Evolutionary conservation across 192 early-diverging fungal genomes (phyloP), one percentile per base, ranked within the genome.

Genomic region (Anaeromyces robustus): DNA sequence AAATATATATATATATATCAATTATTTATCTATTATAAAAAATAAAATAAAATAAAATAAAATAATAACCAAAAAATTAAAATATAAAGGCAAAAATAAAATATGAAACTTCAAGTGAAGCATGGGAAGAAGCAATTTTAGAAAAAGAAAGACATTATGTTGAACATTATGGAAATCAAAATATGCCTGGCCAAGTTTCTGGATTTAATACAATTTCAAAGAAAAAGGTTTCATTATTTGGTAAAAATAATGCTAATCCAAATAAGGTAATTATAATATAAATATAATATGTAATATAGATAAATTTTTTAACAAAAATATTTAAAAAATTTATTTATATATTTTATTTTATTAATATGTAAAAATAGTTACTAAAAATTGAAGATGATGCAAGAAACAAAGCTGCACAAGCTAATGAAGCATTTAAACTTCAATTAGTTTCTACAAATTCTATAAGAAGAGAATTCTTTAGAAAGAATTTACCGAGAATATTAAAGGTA

Each of bases 331-430:
- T n/a, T n/a, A n/a, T n/a, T n/a, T n/a, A n/a, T n/a, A n/a, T n/a
- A n/a, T n/a, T n/a, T 52, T 81, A 37, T 77, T 30, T 32, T 41
- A 41, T 52, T 39, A 78, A 39, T 83, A 80, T 28, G 79, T 28
- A 4, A 13, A 77, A 29, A 28, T 84, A 93, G 91, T 87, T 95
- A 29, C 89, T 92, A 77, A 91, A 90, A 77, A 84, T 90, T 77
- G 96, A 96, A 83, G 94, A 97, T 81, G 97, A 97, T 41, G 95
- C 97, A 1, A 87, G 92, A 37, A 85, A 88, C 39, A 96, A 96
- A 80, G 95, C 95, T 4, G 90, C 93, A 29, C 80, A 88, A 29
- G 91, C 95, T 22, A 94, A 98, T 82, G 91, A 94, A 28, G 87
- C 84, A 37, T 99, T 98, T 85, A 94, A 94, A 84, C 80, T 86